Base-by-base conservation (phyloP, 2,329 filamentous ascomycete genomes). In the Aspergillus fructus region DNA sequence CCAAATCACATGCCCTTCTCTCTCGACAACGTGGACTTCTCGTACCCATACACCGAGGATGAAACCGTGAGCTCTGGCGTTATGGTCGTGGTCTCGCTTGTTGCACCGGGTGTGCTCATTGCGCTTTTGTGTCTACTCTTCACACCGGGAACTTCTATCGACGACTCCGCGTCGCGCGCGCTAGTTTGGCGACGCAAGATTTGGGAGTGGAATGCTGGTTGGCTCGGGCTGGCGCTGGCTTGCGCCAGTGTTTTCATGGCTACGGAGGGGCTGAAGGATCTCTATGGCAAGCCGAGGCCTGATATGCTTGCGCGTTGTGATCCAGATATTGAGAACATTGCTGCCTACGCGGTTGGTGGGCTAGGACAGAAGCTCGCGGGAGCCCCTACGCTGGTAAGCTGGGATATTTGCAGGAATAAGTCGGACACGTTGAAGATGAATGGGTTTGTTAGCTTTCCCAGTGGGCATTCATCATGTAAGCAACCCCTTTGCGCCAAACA, bases 141-240 rank as follows among this genome's bases (percentile, higher is more conserved):
- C 64, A 85, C 94, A 1, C 91, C 91, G 1, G 90, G 89, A 3
- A 82, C 84, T 5, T 87, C 86, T 1, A 86, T 88, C 1, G 82
- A 84, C 15, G 79, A 79, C 42, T 81, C 82, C 19, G 87, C 88
- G 0, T 85, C 89, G 2, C 82, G 81, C 62, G 74, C 81, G 4
- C 75, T 90, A 53, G 80, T 93, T 45, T 92, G 90, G 87, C 85
- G 84, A 70, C 84, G 90, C 63, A 96, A 94, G 76, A 73, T 96
- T 1, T 97, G 93, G 92, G 93, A 97, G 73, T 86, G 90, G 72
- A 91, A 97, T 70, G 86, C 86, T 2, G 92, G 90, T 58, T 91
- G 89, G 85, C 85, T 96, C 67, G 93, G 93, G 0, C 81, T 96
- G 3, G 90, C 81, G 1, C 79, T 96, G 17, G 85, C 89, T 3